Conservation (phyloP, 2,329 filamentous ascomycete genomes). For the Ceratocystis papillata region DNA sequence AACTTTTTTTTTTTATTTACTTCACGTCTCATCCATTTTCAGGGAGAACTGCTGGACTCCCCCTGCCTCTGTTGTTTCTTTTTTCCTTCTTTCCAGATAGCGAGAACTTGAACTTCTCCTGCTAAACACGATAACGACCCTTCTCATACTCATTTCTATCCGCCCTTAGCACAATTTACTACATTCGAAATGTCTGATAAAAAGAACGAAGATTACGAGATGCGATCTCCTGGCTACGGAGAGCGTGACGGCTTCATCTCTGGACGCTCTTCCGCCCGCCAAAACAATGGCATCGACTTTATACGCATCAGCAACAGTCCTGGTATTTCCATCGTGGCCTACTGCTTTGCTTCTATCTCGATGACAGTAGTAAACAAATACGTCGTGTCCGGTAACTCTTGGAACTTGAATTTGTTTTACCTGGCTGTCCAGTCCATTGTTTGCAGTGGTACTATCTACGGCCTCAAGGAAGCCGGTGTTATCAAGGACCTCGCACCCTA, state of each 20-base stretch:
- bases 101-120: neutral
- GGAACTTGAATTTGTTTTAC: slow-evolving; percentile 96
- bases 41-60: slow-evolving; percentile 1
- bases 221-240: slow-evolving; percentile 52
- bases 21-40: slow-evolving; percentile 16
- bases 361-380: slow-evolving; percentile 99
- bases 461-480: slow-evolving; percentile 67
- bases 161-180: neutral
- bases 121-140: neutral
- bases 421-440: slow-evolving; percentile 84
- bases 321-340: slow-evolving; percentile 68
- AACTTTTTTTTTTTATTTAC: slow-evolving; percentile 13
- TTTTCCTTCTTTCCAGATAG: neutral
- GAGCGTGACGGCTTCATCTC: slow-evolving; percentile 44
- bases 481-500: slow-evolving; percentile 76
- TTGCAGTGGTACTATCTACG: slow-evolving; percentile 72
- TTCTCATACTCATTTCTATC: slow-evolving; percentile 2
- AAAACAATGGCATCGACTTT: slow-evolving; percentile 30
- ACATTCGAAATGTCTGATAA: slow-evolving; percentile 61
- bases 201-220: slow-evolving; percentile 71
- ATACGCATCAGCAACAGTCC: slow-evolving; percentile 61
- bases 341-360: slow-evolving; percentile 91
- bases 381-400: slow-evolving; percentile 77
- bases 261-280: slow-evolving; percentile 28
- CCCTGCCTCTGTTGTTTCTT: neutral